phyloP scores from a whole-genome alignment of 2,329 filamentous ascomycete species.

The Hypomyces perniciosus region DNA sequence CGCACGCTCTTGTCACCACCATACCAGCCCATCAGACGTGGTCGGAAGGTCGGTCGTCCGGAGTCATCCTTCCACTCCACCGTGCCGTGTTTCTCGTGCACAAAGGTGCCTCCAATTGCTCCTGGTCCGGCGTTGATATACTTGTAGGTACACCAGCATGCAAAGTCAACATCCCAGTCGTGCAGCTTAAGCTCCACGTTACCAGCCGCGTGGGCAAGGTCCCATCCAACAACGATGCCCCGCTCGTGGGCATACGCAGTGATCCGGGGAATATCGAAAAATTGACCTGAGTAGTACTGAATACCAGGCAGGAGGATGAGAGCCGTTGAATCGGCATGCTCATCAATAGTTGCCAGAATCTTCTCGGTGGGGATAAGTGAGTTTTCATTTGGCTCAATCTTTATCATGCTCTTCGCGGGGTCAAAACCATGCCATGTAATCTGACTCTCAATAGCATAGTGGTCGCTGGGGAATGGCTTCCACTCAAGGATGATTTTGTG shows the following conservation, averaged over 20 bases:
- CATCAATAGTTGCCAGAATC: slow-evolving; percentile 67
- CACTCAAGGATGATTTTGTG: slow-evolving; percentile 86
- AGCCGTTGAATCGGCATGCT: slow-evolving; percentile 66
- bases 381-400: slow-evolving; percentile 58
- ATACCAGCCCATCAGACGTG: slow-evolving; percentile 79
- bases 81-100: slow-evolving; percentile 66
- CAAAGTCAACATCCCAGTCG: slow-evolving; percentile 88
- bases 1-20: slow-evolving; percentile 69
- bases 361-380: slow-evolving; percentile 63
- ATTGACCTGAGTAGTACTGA: slow-evolving; percentile 88
- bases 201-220: slow-evolving; percentile 78
- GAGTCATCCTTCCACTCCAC: slow-evolving; percentile 39
- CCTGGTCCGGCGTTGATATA: slow-evolving; percentile 86
- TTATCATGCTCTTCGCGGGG: slow-evolving; percentile 62
- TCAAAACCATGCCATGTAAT: slow-evolving; percentile 64
- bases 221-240: slow-evolving; percentile 76
- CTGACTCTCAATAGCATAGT: slow-evolving; percentile 82
- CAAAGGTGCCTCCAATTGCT: slow-evolving; percentile 71
- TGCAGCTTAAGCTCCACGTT: slow-evolving; percentile 76
- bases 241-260: slow-evolving; percentile 67
- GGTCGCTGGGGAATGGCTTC: slow-evolving; percentile 82
- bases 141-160: slow-evolving; percentile 92
- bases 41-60: slow-evolving; percentile 44
- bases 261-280: slow-evolving; percentile 75
- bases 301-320: slow-evolving; percentile 78